Evolutionary conservation across 1,139 yeast genomes (phyloP).

Genomic region (Magnusiomyces sp.): DNA sequence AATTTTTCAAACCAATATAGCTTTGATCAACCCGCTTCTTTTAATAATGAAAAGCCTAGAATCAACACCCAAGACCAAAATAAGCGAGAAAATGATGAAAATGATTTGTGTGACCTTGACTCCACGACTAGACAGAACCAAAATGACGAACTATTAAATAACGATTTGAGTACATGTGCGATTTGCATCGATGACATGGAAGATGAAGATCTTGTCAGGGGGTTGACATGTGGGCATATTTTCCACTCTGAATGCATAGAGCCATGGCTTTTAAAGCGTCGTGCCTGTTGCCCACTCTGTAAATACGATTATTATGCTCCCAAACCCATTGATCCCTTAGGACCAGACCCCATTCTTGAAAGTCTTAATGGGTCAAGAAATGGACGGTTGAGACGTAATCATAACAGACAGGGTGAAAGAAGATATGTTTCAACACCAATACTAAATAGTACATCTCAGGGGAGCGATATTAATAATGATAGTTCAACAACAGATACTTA

Average conservation of each 20-base stretch:
- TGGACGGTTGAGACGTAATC: not conserved
- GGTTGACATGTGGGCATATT: slow-evolving; percentile 74
- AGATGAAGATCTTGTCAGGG: slow-evolving; percentile 57
- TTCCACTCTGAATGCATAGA: slow-evolving; percentile 75
- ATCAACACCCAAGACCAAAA: too few relatives aligned
- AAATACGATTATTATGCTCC: slow-evolving; percentile 38
- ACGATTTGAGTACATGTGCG: slow-evolving; percentile 44
- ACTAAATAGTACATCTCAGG: too few relatives aligned
- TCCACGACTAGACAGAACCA: too few relatives aligned
- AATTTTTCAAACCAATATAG: too few relatives aligned
- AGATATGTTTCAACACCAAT: too few relatives aligned
- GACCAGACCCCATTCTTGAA: slow-evolving; percentile 14
- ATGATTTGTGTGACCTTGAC: too few relatives aligned
- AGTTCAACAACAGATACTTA: too few relatives aligned
- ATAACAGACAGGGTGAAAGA: too few relatives aligned
- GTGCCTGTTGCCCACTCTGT: slow-evolving; percentile 83
- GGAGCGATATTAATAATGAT: too few relatives aligned
- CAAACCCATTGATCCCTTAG: slow-evolving; percentile 18
- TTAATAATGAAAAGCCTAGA: too few relatives aligned
- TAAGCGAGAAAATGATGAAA: too few relatives aligned
- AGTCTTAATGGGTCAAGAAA: not conserved
- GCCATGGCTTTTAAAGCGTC: slow-evolving; percentile 69
- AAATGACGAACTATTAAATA: not conserved
- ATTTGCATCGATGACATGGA: slow-evolving; percentile 65
- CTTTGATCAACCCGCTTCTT: too few relatives aligned